Conservation (phyloP, 2,329 filamentous ascomycete species). For the Microsporum canis region DNA sequence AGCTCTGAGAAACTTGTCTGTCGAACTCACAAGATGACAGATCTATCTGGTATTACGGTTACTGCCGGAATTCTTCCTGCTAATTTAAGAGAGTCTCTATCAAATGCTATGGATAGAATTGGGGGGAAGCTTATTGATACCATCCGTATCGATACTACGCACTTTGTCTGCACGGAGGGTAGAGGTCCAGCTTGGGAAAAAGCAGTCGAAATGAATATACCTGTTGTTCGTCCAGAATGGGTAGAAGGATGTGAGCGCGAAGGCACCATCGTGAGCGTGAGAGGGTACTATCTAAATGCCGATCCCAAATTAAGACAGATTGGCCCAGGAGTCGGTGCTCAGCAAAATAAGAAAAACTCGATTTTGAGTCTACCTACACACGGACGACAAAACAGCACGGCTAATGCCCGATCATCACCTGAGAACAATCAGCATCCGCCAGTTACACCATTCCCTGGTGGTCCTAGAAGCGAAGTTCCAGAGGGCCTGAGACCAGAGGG, state of each 20-base stretch:
- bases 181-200: conserved; percentile 87
- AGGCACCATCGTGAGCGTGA: conserved; percentile 83
- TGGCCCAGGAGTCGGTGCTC: conserved; percentile 23
- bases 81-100: conserved; percentile 59
- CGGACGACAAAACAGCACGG: conserved; percentile 2
- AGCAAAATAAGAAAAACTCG: conserved; percentile 12
- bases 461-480: conserved; percentile 9
- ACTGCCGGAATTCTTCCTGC: conserved; percentile 77
- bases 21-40: conserved; percentile 96
- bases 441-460: conserved; percentile 19
- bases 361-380: conserved; percentile 8
- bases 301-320: conserved; percentile 51
- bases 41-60: conserved; percentile 88
- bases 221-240: conserved; percentile 94
- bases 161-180: conserved; percentile 94
- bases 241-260: conserved; percentile 90
- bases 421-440: conserved; percentile 12
- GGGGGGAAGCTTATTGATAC: conserved; percentile 83
- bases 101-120: conserved; percentile 68
- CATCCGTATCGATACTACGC: conserved; percentile 92
- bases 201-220: conserved; percentile 94
- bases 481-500: conserved; percentile 11
- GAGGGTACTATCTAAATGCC: conserved; percentile 92
- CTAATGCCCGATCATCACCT: not conserved
- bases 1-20: conserved; percentile 73